phyloP scores from a whole-genome alignment of 2,329 filamentous ascomycete species.

The Botrytis pseudocinerea region DNA sequence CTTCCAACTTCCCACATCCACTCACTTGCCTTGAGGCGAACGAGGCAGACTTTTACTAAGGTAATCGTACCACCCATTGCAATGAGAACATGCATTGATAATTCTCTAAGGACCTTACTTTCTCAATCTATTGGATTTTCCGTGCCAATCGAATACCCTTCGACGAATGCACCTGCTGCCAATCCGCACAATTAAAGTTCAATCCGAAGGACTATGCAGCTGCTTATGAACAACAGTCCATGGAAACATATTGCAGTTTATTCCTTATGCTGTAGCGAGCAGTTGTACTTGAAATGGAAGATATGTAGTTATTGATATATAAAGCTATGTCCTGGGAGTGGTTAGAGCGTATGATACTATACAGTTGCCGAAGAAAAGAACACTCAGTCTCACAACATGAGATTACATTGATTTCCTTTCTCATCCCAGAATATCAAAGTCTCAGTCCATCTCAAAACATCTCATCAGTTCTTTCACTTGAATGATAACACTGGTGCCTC shows the following conservation, averaged over 20 bases:
- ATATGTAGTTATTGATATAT: not conserved
- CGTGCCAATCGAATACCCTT: not conserved
- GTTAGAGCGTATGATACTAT: not conserved
- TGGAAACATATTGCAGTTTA: not conserved
- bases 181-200: not conserved
- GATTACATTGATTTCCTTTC: not conserved
- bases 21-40: not conserved
- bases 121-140: not conserved
- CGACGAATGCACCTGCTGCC: not conserved
- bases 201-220: not conserved
- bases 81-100: not conserved
- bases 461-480: not conserved
- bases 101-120: not conserved
- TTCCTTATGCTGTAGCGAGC: not conserved
- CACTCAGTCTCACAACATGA: not conserved
- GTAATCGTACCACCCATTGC: not conserved
- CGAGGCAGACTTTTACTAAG: not conserved
- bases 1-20: not conserved
- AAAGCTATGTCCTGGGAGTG: not conserved
- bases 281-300: not conserved
- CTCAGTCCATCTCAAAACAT: not conserved
- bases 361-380: not conserved
- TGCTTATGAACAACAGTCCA: not conserved
- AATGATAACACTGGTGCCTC: not conserved
- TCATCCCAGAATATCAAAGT: not conserved